phyloP scores from a whole-genome alignment of 1,284 basidiomycete species.

The Mycena citricolor region DNA sequence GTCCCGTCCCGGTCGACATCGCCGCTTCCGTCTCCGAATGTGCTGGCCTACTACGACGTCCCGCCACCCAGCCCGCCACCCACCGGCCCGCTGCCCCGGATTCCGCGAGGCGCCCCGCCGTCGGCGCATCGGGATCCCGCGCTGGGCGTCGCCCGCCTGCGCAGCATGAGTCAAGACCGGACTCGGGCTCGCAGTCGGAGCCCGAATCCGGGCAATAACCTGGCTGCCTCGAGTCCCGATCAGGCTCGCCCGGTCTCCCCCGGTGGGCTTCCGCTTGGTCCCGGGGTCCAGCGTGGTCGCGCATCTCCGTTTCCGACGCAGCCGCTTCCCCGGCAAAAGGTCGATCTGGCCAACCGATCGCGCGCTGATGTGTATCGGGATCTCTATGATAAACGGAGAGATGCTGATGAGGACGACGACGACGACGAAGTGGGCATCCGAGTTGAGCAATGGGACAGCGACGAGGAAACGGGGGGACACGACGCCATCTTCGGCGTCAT shows the following conservation, averaged over 20 bases:
- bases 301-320: slow-evolving; percentile 50
- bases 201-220: slow-evolving; percentile 13
- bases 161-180: slow-evolving; percentile 19
- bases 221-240: slow-evolving; percentile 10
- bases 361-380: slow-evolving; percentile 29
- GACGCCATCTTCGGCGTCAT: slow-evolving; percentile 15
- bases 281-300: slow-evolving; percentile 43
- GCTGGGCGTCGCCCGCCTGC: slow-evolving; percentile 22
- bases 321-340: slow-evolving; percentile 28
- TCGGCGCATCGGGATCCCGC: slow-evolving; percentile 22
- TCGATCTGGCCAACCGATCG: slow-evolving; percentile 23
- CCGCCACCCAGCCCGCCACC: slow-evolving; percentile 58
- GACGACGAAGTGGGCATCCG: slow-evolving; percentile 14
- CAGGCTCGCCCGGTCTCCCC: slow-evolving; percentile 23
- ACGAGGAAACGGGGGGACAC: slow-evolving; percentile 5
- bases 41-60: slow-evolving; percentile 52
- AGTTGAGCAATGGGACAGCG: slow-evolving; percentile 11
- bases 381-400: slow-evolving; percentile 22
- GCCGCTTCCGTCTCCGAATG: slow-evolving; percentile 31
- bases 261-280: slow-evolving; percentile 24
- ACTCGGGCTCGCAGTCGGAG: not conserved
- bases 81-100: slow-evolving; percentile 44
- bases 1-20: slow-evolving; percentile 30
- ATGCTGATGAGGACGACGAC: slow-evolving; percentile 5
- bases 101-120: slow-evolving; percentile 31